phyloP scores from a whole-genome alignment of 495 filamentous ascomycete genomes.

The Aspergillus olivimuriae region DNA sequence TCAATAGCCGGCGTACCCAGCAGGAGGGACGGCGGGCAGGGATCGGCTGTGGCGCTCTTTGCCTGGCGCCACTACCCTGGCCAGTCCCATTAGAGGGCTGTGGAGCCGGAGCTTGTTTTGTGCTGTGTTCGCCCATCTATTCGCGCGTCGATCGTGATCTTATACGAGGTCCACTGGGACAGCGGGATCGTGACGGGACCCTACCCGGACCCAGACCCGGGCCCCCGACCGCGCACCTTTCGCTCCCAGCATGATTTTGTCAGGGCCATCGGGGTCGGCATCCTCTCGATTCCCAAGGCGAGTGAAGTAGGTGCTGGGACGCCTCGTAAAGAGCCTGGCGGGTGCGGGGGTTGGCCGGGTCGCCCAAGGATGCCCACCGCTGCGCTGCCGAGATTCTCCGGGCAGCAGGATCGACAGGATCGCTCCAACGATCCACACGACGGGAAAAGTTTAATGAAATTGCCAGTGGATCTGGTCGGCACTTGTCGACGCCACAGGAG shows the following conservation, averaged over 20 bases:
- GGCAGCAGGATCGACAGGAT: neutral
- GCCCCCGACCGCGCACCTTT: too few species aligned
- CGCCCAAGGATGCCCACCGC: too few species aligned
- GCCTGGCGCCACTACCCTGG: neutral
- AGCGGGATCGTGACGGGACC: neutral
- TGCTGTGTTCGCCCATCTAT: neutral
- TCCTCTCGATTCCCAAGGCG: neutral
- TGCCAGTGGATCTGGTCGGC: neutral
- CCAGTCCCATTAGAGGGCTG: neutral
- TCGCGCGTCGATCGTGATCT: neutral
- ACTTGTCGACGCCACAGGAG: neutral
- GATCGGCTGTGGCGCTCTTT: neutral
- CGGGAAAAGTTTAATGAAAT: neutral
- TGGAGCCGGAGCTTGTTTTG: too few species aligned
- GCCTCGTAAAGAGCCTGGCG: too few species aligned
- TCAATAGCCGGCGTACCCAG: too few species aligned
- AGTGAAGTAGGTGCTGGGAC: too few species aligned
- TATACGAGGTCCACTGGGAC: neutral
- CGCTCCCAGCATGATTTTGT: too few species aligned
- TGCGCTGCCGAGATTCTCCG: neutral
- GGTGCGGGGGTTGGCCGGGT: too few species aligned
- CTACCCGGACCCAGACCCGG: neutral
- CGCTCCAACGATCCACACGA: neutral
- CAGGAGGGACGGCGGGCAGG: too few species aligned
- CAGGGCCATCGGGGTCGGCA: too few species aligned